Conservation (phyloP, 768 basidiomycete genomes). For the Lepiota brunneoincarnata region DNA sequence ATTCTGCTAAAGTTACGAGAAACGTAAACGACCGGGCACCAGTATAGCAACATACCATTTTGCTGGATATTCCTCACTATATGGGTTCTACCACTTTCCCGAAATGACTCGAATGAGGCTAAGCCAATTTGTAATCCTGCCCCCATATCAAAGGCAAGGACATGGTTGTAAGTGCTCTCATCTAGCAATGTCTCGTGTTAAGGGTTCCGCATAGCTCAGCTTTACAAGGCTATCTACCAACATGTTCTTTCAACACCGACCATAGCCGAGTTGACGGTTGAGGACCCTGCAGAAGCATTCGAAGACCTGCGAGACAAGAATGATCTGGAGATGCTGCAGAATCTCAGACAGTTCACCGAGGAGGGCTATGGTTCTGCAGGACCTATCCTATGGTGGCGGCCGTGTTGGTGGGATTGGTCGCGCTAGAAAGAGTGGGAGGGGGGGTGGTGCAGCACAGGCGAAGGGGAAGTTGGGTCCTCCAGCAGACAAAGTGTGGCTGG, state of each 20-base stretch:
- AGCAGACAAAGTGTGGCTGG: conserved; percentile 71
- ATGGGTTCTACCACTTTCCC: conserved; percentile 95
- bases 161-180: conserved; percentile 74
- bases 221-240: conserved; percentile 85
- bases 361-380: conserved; percentile 60
- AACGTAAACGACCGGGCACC: conserved; percentile 58
- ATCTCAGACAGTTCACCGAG: conserved; percentile 59
- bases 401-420: conserved; percentile 43
- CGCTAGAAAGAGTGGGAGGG: conserved; percentile 38
- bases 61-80: conserved; percentile 90
- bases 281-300: conserved; percentile 97
- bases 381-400: conserved; percentile 47
- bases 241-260: conserved; percentile 61
- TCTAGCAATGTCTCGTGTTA: background rate
- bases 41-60: conserved; percentile 79
- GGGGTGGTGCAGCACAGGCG: conserved; percentile 22
- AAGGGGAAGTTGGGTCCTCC: conserved; percentile 77
- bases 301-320: conserved; percentile 94
- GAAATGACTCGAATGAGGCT: conserved; percentile 85
- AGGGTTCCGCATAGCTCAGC: conserved; percentile 53
- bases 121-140: conserved; percentile 92
- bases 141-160: conserved; percentile 85
- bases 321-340: conserved; percentile 78
- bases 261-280: conserved; percentile 92
- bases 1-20: conserved; percentile 65